Evolutionary conservation across 2,329 filamentous ascomycete genomes (phyloP), one percentile per base, ranked within the genome.

Genomic region (Paramyrothecium sp.): DNA sequence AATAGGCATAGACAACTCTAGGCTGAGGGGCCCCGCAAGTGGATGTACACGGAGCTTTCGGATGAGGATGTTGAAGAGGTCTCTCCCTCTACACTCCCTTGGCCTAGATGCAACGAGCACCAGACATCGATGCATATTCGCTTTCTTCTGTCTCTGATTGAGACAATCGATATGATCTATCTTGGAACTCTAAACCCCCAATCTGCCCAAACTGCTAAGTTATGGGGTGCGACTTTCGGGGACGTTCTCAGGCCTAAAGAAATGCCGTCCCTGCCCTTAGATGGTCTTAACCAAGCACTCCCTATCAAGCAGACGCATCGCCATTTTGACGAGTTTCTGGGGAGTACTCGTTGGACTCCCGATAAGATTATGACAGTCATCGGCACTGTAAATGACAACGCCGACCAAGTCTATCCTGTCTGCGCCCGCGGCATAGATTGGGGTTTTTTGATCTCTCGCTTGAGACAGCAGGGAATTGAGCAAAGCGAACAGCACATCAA

Each of bases 101-200:
- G 34, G 34, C 34, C 34, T 41, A 41, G 34, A 41, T 41, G 34
- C 34, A 41, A 41, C n/a, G 34, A 65, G 72, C n/a, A 71, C 30
- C 30, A 41, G 33, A 21, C 19, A 8, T 41, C 22, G 47, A 10
- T 49, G 47, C 16, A 49, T 20, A 10, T 49, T 21, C 47, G 20
- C 47, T 49, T 49, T 41, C 34, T 41, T 41, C 34, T 41, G 34
- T 41, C 34, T 41, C 34, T 41, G 34, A 41, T 41, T 41, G 34
- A 41, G 34, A 41, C 34, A 41, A 41, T 41, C 34, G 34, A 41
- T 11, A 41, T 41, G 34, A 41, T 41, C 34, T 41, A 41, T 41
- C 34, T 41, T 41, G 34, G 34, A 41, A 41, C 34, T 11, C 34
- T 41, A 41, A 41, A 41, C 34, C 34, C 34, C 34, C 34, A 41